Evolutionary conservation across 352 stramenopile genomes (phyloP), one percentile per base, ranked within the genome.

Genomic region (Thraustotheca clavata): DNA sequence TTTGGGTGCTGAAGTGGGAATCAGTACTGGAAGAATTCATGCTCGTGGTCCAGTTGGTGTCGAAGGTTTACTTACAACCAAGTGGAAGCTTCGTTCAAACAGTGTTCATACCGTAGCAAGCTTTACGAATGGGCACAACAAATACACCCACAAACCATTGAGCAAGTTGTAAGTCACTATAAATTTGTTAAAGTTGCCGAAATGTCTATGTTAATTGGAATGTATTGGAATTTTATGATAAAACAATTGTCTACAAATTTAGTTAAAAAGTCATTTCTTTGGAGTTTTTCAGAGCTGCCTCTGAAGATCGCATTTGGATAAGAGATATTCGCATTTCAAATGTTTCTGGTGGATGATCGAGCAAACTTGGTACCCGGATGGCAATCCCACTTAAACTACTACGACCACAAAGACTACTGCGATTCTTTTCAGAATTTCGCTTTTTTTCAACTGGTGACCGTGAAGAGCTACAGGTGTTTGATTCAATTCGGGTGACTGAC

Each of bases 11-110:
- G 96, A 99, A 74, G 94, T 99, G 35, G 97, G 97, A 12, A 98
- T 99, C 66, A 97, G 88, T 38, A 99, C 97, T 16, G 95, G 95
- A 55, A 79, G 94, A 27, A 98, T 99, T 71, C 96, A 99, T 77
- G 90, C 96, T 18, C 89, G 97, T 55, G 96, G 96, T 4, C 95
- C 93, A 12, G 91, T 98, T 6, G 97, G 97, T 29, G 95, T 99
- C 4, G 94, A 99, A 67, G 95, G 96, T 20, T 69, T 99, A 49
- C 79, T 99, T 18, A 98, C 94, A 16, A 98, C 94, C 35, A 99
- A 99, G 76, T 99, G 95, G 95, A 95, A 98, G 67, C 77, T 99
- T 33, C 76, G 87, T 43, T 87, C 76, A 20, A 82, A 87, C 67
- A 81, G 83, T 14, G 88, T 91, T 59, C 83, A 96, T 73, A 90